Base-by-base conservation (phyloP, 805 yeast species). In the Grigorovia jiainica region DNA sequence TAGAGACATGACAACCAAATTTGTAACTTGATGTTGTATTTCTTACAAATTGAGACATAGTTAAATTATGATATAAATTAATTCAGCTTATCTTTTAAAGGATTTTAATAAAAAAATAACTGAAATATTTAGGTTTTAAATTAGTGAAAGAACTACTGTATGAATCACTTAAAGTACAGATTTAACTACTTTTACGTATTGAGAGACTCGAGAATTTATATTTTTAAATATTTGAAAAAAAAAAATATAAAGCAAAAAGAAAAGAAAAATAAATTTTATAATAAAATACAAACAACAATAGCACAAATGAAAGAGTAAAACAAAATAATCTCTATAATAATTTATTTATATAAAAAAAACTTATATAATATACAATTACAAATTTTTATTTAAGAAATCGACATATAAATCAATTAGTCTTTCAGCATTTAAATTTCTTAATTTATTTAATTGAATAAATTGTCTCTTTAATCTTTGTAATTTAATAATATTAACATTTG, bases 1-100 rank as follows among this genome's bases (percentile, higher is more conserved):
- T 78, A 3, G 83, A 78, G 23, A 89, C 90, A 62, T 89, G 97
- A 2, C 95, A 95, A 3, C 97, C 97, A 55, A 76, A 89, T 56
- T 75, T 82, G 63, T 66, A 70, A 38, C 65, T 67, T 44, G 70
- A 63, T 3, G 67, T 61, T 7, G 67, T 46, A 11, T 68, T 64
- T 45, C 79, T 67, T 1, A 67, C 59, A 55, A 67, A 73, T 42
- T 60, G 61, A 4, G 58, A 47, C 60, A 57, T 25, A 19, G 7
- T 9, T 17, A 6, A 4, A 17, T 15, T n/a, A n/a, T n/a, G n/a
- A n/a, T n/a, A n/a, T n/a, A n/a, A n/a, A n/a, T n/a, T n/a, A n/a
- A n/a, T n/a, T n/a, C n/a, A n/a, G n/a, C n/a, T n/a, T n/a, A n/a
- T n/a, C n/a, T n/a, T n/a, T n/a, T n/a, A n/a, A n/a, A n/a, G n/a